These are phyloP conservation scores for Alternaria sp. DNA, from an alignment of 2,329 filamentous ascomycete species.

Conservation along the genomic window DNA sequence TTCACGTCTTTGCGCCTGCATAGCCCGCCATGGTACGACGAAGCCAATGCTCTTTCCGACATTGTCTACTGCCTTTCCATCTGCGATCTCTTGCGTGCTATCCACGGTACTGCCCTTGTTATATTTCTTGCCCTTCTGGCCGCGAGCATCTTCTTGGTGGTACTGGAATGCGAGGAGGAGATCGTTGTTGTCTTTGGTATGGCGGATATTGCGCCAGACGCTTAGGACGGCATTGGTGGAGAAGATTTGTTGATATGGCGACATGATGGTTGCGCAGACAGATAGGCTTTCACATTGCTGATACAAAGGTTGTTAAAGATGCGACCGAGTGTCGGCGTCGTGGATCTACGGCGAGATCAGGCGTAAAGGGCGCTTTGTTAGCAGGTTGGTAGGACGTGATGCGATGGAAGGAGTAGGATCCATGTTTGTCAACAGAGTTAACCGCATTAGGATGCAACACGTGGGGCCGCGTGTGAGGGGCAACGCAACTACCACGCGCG, in stretches of 20 bases:
- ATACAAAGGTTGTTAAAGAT: neutral
- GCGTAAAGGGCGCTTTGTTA: slow-evolving; percentile 11
- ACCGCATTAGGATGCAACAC: slow-evolving; percentile 18
- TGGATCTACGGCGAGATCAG: slow-evolving; percentile 2
- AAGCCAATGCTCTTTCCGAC: slow-evolving; percentile 46
- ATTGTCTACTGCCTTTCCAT: slow-evolving; percentile 29
- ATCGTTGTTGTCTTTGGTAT: slow-evolving; percentile 42
- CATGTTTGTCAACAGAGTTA: slow-evolving; percentile 19
- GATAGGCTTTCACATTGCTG: slow-evolving; percentile 27
- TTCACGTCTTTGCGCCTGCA: slow-evolving; percentile 46
- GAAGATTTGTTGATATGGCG: slow-evolving; percentile 47
- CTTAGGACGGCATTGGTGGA: slow-evolving; percentile 45
- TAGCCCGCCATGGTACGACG: slow-evolving; percentile 48
- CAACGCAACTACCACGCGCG: slow-evolving; percentile 14
- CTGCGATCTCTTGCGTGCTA: slow-evolving; percentile 28
- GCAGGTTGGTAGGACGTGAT: slow-evolving; percentile 12
- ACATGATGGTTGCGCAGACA: slow-evolving; percentile 28
- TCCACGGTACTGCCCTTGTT: slow-evolving; percentile 28
- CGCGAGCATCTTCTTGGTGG: slow-evolving; percentile 38
- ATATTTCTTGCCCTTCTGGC: slow-evolving; percentile 26
- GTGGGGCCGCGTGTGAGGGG: slow-evolving; percentile 24
- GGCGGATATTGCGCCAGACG: slow-evolving; percentile 47
- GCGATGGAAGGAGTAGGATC: slow-evolving; percentile 3
- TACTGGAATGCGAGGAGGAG: slow-evolving; percentile 47
- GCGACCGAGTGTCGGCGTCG: neutral